These are phyloP conservation scores for Aspergillus bridgeri DNA, from an alignment of 495 filamentous ascomycete species.

Conservation along the genomic window DNA sequence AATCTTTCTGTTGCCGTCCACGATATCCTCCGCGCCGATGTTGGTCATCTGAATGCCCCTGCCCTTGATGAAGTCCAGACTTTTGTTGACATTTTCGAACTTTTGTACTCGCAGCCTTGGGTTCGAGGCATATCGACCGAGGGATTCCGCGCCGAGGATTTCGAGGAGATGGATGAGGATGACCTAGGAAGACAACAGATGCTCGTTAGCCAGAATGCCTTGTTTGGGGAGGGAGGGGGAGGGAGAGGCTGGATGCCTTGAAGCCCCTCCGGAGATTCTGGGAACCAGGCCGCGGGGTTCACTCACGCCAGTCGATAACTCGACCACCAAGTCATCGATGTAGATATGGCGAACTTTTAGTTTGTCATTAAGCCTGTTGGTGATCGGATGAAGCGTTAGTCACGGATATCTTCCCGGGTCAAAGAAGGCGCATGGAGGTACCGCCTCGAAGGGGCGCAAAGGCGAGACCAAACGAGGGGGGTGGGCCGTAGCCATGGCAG, in stretches of 20 bases:
- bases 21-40: slow-evolving; percentile 96
- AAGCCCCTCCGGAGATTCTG: background rate
- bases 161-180: slow-evolving; percentile 95
- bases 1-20: slow-evolving; percentile 96
- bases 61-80: slow-evolving; percentile 86
- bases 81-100: slow-evolving; percentile 97
- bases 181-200: slow-evolving; percentile 52
- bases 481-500: background rate
- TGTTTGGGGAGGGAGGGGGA: slow-evolving; percentile 4
- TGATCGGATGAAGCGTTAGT: background rate
- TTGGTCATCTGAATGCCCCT: slow-evolving; percentile 95
- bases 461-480: background rate
- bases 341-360: slow-evolving; percentile 67
- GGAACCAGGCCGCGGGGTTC: background rate
- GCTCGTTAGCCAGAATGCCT: background rate
- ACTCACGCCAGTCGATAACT: slow-evolving; percentile 90
- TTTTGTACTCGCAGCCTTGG: slow-evolving; percentile 94
- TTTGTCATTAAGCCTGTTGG: slow-evolving; percentile 86
- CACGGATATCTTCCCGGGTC: background rate
- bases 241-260: background rate
- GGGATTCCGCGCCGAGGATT: slow-evolving; percentile 86
- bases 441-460: background rate
- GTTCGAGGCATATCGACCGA: slow-evolving; percentile 92
- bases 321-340: slow-evolving; percentile 79
- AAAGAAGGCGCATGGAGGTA: background rate